These are phyloP conservation scores for Talaromyces rugulosus DNA, from an alignment of 2,329 filamentous ascomycete species.

Conservation along the genomic window DNA sequence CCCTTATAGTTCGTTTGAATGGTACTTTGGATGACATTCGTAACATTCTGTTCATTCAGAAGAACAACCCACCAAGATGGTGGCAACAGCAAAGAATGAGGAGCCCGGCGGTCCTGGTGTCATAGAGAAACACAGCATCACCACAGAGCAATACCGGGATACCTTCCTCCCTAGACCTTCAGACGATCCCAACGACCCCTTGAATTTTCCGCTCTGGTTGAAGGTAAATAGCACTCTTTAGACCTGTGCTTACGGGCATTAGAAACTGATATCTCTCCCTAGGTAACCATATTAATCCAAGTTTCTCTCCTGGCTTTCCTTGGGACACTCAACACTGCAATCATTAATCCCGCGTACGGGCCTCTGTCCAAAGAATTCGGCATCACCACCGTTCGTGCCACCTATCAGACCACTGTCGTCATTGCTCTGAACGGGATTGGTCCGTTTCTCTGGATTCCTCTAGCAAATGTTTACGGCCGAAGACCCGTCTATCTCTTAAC, in stretches of 20 bases:
- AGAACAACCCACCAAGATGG: too few relatives aligned
- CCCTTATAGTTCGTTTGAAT: too few relatives aligned
- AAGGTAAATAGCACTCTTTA: not conserved
- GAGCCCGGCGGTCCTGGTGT: too few relatives aligned
- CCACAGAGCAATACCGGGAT: not conserved
- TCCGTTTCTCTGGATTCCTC: constrained; percentile 23
- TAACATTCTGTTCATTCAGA: too few relatives aligned
- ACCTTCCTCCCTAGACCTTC: not conserved
- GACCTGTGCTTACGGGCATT: too few relatives aligned
- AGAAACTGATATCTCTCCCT: not conserved
- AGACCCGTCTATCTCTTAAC: constrained; percentile 29
- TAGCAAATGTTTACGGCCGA: constrained; percentile 32
- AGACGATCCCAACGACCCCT: not conserved
- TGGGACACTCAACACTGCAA: constrained; percentile 24
- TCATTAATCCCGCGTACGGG: constrained; percentile 31
- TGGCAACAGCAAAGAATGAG: too few relatives aligned
- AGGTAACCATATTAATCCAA: constrained; percentile 18
- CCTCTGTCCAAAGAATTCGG: constrained; percentile 25
- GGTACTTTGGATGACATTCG: too few relatives aligned
- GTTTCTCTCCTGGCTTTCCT: constrained; percentile 28
- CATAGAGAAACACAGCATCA: too few relatives aligned
- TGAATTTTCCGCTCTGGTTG: not conserved
- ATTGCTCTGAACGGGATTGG: constrained; percentile 30
- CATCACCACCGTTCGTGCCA: constrained; percentile 27
- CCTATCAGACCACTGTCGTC: constrained; percentile 30